Conservation (phyloP, 257 asterid genomes). For the Handroanthus guayacan region DNA sequence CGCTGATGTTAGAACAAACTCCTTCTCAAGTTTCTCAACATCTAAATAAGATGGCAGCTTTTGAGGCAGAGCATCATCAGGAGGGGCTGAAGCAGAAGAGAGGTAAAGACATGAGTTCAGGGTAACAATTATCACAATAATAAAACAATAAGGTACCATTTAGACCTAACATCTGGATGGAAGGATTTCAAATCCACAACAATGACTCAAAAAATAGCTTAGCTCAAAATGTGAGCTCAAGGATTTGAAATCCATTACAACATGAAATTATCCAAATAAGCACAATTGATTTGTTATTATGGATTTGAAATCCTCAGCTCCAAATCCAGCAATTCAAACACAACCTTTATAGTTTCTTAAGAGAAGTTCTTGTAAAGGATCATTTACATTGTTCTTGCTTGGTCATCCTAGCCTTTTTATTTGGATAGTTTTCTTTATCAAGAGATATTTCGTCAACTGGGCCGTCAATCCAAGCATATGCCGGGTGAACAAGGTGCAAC, state of each 20-base stretch:
- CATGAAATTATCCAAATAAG: slow-evolving; percentile 14
- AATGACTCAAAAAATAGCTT: slow-evolving; percentile 20
- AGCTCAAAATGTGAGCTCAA: slow-evolving; percentile 13
- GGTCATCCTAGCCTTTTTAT: slow-evolving; percentile 81
- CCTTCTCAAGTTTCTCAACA: slow-evolving; percentile 86
- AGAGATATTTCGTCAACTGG: slow-evolving; percentile 56
- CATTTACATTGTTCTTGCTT: slow-evolving; percentile 64
- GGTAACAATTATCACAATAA: slow-evolving; percentile 25
- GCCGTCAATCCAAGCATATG: slow-evolving; percentile 90
- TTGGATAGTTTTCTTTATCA: slow-evolving; percentile 64
- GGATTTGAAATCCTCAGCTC: slow-evolving; percentile 6
- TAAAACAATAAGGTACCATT: slow-evolving; percentile 29
- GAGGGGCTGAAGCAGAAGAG: slow-evolving; percentile 57
- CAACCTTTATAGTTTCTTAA: slow-evolving; percentile 24
- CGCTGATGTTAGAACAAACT: slow-evolving; percentile 77
- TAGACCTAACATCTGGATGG: slow-evolving; percentile 1
- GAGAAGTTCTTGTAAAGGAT: slow-evolving; percentile 31
- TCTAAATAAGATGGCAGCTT: slow-evolving; percentile 65
- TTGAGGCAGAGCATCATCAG: slow-evolving; percentile 58
- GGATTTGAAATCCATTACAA: slow-evolving; percentile 19
- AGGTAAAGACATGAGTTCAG: background rate
- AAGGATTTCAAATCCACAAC: slow-evolving; percentile 8
- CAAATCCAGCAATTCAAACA: slow-evolving; percentile 17
- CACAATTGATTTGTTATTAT: slow-evolving; percentile 1
- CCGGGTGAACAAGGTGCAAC: slow-evolving; percentile 90